Evolutionary conservation across 768 basidiomycete genomes (phyloP).

Genomic region (Cytidiella melzeri): DNA sequence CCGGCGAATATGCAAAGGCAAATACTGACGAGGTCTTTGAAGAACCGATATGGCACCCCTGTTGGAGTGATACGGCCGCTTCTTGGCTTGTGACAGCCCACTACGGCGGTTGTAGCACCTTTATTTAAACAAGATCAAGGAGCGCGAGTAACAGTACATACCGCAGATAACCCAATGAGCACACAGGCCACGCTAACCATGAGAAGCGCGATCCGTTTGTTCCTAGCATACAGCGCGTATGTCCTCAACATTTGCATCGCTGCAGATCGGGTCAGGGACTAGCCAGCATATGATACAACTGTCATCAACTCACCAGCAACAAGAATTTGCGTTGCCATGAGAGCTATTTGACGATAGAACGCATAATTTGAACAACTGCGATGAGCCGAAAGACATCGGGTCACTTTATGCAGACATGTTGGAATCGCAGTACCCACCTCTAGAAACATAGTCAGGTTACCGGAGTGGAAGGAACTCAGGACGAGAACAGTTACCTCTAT

Average conservation of each 20-base stretch:
- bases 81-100: conserved; percentile 38
- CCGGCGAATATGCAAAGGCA: too few species aligned
- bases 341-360: conserved; percentile 34
- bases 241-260: conserved; percentile 39
- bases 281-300: too few species aligned
- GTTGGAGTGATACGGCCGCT: conserved; percentile 7
- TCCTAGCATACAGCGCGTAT: conserved; percentile 44
- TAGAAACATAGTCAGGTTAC: not conserved
- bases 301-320: conserved; percentile 35
- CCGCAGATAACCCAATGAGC: conserved; percentile 24
- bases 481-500: conserved; percentile 1
- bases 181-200: conserved; percentile 30
- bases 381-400: not conserved
- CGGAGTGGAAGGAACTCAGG: not conserved
- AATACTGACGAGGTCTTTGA: conserved; percentile 20
- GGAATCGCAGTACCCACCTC: too few species aligned
- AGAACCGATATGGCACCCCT: conserved; percentile 18
- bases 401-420: not conserved
- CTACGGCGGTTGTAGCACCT: conserved; percentile 26
- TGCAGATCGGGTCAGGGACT: conserved; percentile 31
- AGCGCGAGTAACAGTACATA: not conserved
- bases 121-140: too few species aligned
- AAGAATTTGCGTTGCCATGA: conserved; percentile 39
- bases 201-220: conserved; percentile 29
- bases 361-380: conserved; percentile 35